A percentile compares a stretch with the other conserved stretches of the same genome.
Evolutionary conservation across 2,329 filamentous ascomycete genomes (phyloP).

Genomic region (Colletotrichum lupini): DNA sequence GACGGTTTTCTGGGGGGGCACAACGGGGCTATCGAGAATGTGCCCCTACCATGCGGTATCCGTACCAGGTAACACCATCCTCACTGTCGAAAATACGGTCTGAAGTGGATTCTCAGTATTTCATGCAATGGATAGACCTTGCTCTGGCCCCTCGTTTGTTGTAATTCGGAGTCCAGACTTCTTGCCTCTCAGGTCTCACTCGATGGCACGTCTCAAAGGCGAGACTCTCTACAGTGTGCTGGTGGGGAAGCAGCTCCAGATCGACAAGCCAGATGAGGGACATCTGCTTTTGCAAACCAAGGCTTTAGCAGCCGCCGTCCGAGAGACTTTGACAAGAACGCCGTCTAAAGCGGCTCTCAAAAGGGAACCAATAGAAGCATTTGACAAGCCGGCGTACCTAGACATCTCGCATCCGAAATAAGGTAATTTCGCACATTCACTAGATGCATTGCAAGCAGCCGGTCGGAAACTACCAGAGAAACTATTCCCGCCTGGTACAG

Average conservation of each 20-base stretch:
- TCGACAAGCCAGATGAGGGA: neutral
- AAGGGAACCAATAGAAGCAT: constrained; percentile 2
- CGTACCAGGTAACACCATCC: neutral
- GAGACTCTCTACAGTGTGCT: neutral
- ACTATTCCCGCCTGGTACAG: constrained; percentile 27
- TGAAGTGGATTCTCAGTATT: constrained; percentile 2
- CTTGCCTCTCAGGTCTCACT: neutral
- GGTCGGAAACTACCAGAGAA: constrained; percentile 14
- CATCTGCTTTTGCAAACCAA: neutral
- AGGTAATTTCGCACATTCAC: constrained; percentile 28
- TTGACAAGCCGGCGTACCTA: neutral
- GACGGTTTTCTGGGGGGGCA: neutral
- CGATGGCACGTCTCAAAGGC: constrained; percentile 6
- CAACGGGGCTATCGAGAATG: constrained; percentile 6
- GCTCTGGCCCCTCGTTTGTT: constrained; percentile 5
- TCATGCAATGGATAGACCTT: constrained; percentile 7
- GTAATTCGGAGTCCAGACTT: neutral
- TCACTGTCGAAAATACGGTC: constrained; percentile 2
- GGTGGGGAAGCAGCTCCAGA: neutral
- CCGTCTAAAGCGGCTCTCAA: neutral
- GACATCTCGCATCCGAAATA: constrained; percentile 27
- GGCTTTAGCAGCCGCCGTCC: neutral
- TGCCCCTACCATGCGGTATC: neutral
- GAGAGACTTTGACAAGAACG: neutral
- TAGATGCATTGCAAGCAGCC: constrained; percentile 23